Base-by-base conservation (phyloP, 2,329 filamentous ascomycete species). In the Mycosphaerella sp. region DNA sequence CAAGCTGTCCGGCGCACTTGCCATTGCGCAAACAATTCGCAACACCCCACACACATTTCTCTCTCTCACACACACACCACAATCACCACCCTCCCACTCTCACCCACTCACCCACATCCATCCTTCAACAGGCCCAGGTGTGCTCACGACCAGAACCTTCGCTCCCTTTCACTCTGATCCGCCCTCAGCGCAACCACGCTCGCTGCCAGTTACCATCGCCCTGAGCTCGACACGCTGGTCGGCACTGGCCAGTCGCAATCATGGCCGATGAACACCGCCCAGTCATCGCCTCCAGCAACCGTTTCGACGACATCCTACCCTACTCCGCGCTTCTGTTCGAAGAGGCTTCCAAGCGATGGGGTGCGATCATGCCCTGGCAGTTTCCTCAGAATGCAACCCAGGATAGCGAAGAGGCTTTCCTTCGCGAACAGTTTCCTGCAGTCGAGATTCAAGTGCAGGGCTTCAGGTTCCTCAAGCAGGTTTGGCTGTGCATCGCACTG, bases 381-480 rank as follows among this genome's bases (percentile, higher is more conserved):
- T 70, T 69, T 43, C 68, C 68, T 6, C 61, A 60, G 21, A 42
- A 58, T 9, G 63, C 57, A 38, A 59, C 52, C 45, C 61, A 62
- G 41, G 59, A 64, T 43, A 51, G 56, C 21, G 68, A 70, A 57
- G 65, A 70, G 32, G 53, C 46, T 1, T 71, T 69, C 51, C 55
- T 71, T 41, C 58, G 55, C 48, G 23, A 46, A 4, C 59, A 53
- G 34, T 70, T 70, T 54, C 55, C 42, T 49, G 59, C 63, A 7
- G 39, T 49, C 12, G 65, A 68, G 21, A 59, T 66, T 41, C 60
- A 62, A 47, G 55, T 64, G 54, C 66, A 67, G 53, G 65, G 67
- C 45, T 68, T 59, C 54, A 52, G 59, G n/a, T 71, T 71, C 46
- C 61, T 71, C 48, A 69, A 69, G 59, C 64, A 69, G 45, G 67